Conservation (phyloP, 2,329 filamentous ascomycete genomes). For the Grosmannia serpens region DNA sequence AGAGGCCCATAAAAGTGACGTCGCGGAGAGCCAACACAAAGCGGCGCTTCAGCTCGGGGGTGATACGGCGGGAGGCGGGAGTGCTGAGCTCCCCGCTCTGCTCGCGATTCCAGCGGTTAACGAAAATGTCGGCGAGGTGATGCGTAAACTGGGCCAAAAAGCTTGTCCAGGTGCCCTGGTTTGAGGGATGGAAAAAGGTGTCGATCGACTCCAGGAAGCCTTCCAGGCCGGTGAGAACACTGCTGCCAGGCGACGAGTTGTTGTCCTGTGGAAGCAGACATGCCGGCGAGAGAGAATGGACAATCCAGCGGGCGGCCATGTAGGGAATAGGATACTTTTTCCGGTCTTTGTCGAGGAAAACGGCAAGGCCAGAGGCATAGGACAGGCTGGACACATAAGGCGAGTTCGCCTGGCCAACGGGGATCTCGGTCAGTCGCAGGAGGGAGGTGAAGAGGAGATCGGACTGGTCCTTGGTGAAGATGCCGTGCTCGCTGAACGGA, state of each 20-base stretch:
- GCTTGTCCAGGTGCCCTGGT: slow-evolving; percentile 84
- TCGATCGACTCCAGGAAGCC: slow-evolving; percentile 90
- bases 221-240: slow-evolving; percentile 74
- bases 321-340: slow-evolving; percentile 89
- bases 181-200: slow-evolving; percentile 97
- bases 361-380: slow-evolving; percentile 66
- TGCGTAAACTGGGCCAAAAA: slow-evolving; percentile 83
- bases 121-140: slow-evolving; percentile 89
- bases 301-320: slow-evolving; percentile 84
- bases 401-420: slow-evolving; percentile 89
- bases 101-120: slow-evolving; percentile 95
- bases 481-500: slow-evolving; percentile 73
- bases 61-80: slow-evolving; percentile 68
- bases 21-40: slow-evolving; percentile 86
- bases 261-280: slow-evolving; percentile 49
- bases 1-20: slow-evolving; percentile 96
- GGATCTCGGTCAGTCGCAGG: slow-evolving; percentile 82
- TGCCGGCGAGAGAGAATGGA: slow-evolving; percentile 81
- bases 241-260: slow-evolving; percentile 39
- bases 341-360: slow-evolving; percentile 83
- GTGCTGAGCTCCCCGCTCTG: slow-evolving; percentile 84
- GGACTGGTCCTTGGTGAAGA: slow-evolving; percentile 87
- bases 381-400: slow-evolving; percentile 78
- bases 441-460: slow-evolving; percentile 88
- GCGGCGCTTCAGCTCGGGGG: slow-evolving; percentile 67